Base-by-base conservation (phyloP, 164 flowering plant species). In the Piper longum region DNA sequence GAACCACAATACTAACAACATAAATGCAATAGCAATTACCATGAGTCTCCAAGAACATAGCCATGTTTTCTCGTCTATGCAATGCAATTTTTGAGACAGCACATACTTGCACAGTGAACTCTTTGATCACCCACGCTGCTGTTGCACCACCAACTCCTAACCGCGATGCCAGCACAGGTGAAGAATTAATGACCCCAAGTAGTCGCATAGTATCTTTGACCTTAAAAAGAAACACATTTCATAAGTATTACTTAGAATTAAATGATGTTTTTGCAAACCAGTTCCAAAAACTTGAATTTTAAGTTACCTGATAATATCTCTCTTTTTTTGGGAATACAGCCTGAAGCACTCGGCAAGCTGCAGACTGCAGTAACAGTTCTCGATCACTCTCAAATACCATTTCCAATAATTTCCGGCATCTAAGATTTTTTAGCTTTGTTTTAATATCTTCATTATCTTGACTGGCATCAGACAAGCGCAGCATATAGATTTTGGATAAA, bases 191-290 rank as follows among this genome's bases (percentile, higher is more conserved):
- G 68, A 95, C 96, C 48, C 97, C 97, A 68, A 74, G 71, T 64
- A 91, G 96, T 43, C 96, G 95, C 93, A 95, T 80, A n/a, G 79
- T 79, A 66, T 95, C 99, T 75, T 88, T 95, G 58, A 87, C 89
- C 99, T 95, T 71, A 59, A 26, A n/a, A 63, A 11, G 42, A 67
- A 9, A 62, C 62, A 60, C 18, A 42, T 59, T 19, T 55, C 26
- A 69, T 56, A 41, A 60, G 8, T 16, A 60, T 7, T 41, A 39
- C 41, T 60, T 3, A 12, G 43, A 56, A 16, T 56, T 16, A 16
- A 55, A 55, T 5, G 17, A 9, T 26, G n/a, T 56, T 17, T 8
- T 9, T 48, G 8, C 14, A 48, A 12, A 48, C 52, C 52, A 5
- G 9, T 48, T 48, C 9, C 4, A 48, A 14, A 48, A 14, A 48